These are phyloP conservation scores for Clathrospora elynae DNA, from an alignment of 2,329 filamentous ascomycete species.

Conservation along the genomic window DNA sequence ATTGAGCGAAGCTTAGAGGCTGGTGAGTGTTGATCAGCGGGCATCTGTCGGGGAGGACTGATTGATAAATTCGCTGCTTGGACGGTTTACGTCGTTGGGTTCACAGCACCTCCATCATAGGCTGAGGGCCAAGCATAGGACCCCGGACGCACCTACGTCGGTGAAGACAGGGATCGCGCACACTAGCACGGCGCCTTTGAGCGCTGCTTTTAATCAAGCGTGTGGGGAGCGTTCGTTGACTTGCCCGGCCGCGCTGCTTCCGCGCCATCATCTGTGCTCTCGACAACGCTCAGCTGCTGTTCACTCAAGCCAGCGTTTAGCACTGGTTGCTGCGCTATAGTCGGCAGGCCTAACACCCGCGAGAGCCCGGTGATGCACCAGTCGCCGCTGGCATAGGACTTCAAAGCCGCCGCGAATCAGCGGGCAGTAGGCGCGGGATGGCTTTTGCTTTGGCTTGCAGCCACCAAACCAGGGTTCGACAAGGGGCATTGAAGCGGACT, in stretches of 20 bases:
- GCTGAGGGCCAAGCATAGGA: constrained; percentile 43
- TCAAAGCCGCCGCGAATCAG: constrained; percentile 35
- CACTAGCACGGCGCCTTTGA: constrained; percentile 25
- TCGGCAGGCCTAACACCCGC: constrained; percentile 27
- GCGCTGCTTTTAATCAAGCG: constrained; percentile 41
- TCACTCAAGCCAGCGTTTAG: constrained; percentile 20
- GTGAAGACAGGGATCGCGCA: constrained; percentile 24
- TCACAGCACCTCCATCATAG: constrained; percentile 47
- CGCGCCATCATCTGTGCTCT: constrained; percentile 17
- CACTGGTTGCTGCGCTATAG: constrained; percentile 18
- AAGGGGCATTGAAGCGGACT: constrained; percentile 16
- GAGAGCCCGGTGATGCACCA: constrained; percentile 19
- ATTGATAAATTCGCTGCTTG: constrained; percentile 44
- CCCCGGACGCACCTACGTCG: constrained; percentile 38
- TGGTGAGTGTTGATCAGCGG: constrained; percentile 43
- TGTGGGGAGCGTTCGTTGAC: constrained; percentile 27
- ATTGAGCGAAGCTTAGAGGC: constrained; percentile 39
- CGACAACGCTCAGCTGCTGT: constrained; percentile 12
- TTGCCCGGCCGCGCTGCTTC: constrained; percentile 23
- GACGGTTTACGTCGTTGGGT: constrained; percentile 40
- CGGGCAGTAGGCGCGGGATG: constrained; percentile 32
- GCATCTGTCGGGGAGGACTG: constrained; percentile 36
- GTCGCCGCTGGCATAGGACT: constrained; percentile 20
- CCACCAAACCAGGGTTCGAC: constrained; percentile 19
- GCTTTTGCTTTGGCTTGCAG: constrained; percentile 36